Conservation (phyloP, 352 stramenopile species). For the Pythium guiyangense region DNA sequence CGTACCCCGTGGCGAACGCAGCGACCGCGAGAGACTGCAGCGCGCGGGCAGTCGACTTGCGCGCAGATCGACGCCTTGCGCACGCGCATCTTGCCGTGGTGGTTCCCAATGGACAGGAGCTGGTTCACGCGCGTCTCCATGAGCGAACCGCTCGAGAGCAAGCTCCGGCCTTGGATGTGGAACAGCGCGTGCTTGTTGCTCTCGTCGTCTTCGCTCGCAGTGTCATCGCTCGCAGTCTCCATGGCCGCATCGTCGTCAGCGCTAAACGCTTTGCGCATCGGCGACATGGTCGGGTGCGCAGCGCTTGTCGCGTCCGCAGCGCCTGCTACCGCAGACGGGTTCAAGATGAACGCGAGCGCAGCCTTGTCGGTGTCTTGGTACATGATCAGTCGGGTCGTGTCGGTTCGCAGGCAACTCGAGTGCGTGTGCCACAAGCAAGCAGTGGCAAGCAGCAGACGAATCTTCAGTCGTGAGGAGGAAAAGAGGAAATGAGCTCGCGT, state of each 20-base stretch:
- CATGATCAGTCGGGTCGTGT: slow-evolving; percentile 12
- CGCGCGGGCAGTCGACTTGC: slow-evolving; percentile 42
- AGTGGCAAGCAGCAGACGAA: too few species aligned
- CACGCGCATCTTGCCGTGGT: slow-evolving; percentile 68
- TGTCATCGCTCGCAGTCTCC: slow-evolving; percentile 20
- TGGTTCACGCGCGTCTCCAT: slow-evolving; percentile 56
- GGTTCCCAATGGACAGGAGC: slow-evolving; percentile 44
- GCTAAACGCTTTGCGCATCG: slow-evolving; percentile 29
- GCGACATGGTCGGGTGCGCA: slow-evolving; percentile 28
- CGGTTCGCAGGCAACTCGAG: too few species aligned
- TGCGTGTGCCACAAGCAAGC: not conserved
- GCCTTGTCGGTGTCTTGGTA: slow-evolving; percentile 48
- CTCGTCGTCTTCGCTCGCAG: slow-evolving; percentile 30
- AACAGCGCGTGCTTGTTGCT: slow-evolving; percentile 27
- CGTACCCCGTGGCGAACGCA: slow-evolving; percentile 45
- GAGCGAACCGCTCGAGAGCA: slow-evolving; percentile 43
- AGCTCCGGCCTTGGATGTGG: slow-evolving; percentile 43
- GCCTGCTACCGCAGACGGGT: slow-evolving; percentile 31
- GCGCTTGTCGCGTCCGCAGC: slow-evolving; percentile 3
- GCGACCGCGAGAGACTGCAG: slow-evolving; percentile 44
- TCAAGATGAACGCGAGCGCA: slow-evolving; percentile 70
- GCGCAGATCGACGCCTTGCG: slow-evolving; percentile 60
- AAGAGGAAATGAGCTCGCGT: too few species aligned
- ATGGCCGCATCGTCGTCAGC: slow-evolving; percentile 18
- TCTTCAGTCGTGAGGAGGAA: too few species aligned